Base-by-base conservation (phyloP, 2,329 filamentous ascomycete species). In the Drechslerella stenobrocha region DNA sequence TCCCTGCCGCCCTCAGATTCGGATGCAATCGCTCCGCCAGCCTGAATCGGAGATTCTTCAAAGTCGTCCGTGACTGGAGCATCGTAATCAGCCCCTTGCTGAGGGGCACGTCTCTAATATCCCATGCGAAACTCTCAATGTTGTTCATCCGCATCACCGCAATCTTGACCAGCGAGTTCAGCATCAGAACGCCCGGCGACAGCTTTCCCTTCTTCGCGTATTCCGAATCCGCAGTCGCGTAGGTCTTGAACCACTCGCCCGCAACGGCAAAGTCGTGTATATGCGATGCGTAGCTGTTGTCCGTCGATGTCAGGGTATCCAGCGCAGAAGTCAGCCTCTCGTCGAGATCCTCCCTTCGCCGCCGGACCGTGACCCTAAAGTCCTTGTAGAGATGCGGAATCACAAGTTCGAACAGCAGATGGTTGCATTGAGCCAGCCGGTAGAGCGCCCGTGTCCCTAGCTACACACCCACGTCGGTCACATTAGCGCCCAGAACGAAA, bases 151-250 rank as follows among this genome's bases (percentile, higher is more conserved):
- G 56, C 64, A 69, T 61, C 2, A 69, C 56, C 1, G 64, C 64
- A 34, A 69, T 69, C 40, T 69, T 69, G 30, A 69, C 64, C n/a
- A 69, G 64, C 7, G 64, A 69, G 22, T 69, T 69, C 5, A 69
- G 47, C 64, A 69, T 69, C 15, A 69, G 64, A 37, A 69, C 64
- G n/a, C 64, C 64, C 2, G 64, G 64, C 6, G 64, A 61, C 5
- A 69, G 57, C 37, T 69, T 69, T 15, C 64, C 64, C 52, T 69
- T 69, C 22, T 69, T 69, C 22, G 64, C 64, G 23, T 69, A 69
- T 28, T 69, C 64, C 4, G 53, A 26, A 32, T 69, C 64, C 18
- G 64, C 64, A 20, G 44, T 61, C 18, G 64, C 57, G 23, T 69
- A 69, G 13, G 64, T 57, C 30, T 63, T 69, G 40, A 69, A 69